A percentile compares a stretch with the other conserved stretches of the same genome.
Conservation (phyloP, 805 yeast genomes). For the Yamadazyma sp. region DNA sequence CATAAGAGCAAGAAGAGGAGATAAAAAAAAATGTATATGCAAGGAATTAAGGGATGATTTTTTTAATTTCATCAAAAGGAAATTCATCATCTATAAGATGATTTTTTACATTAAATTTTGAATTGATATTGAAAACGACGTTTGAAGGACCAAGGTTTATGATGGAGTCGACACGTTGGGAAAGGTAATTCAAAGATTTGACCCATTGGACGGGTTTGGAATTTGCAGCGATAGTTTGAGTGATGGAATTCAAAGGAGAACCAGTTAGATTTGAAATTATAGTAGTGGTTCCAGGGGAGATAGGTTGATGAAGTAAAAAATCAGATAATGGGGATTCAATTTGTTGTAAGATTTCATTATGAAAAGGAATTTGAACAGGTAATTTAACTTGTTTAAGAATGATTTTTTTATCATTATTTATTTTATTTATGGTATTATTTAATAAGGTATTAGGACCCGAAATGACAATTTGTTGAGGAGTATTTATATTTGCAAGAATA, state of each 20-base stretch:
- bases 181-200: conserved; percentile 22
- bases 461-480: conserved; percentile 39
- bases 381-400: conserved; percentile 27
- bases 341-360: conserved; percentile 35
- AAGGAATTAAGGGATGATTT: too few relatives aligned
- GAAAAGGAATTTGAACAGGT: conserved; percentile 53
- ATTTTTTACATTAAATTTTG: conserved; percentile 6
- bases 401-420: conserved; percentile 14
- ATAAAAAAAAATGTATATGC: too few relatives aligned
- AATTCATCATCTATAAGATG: conserved; percentile 5
- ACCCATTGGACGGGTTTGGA: conserved; percentile 46
- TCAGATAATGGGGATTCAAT: conserved; percentile 32
- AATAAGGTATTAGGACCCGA: conserved; percentile 38
- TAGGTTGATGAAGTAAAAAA: background rate
- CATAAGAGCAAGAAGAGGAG: too few relatives aligned
- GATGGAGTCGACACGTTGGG: conserved; percentile 16
- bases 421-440: conserved; percentile 17
- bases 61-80: too few relatives aligned
- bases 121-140: conserved; percentile 26
- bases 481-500: conserved; percentile 47
- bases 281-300: conserved; percentile 18
- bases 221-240: conserved; percentile 36
- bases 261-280: conserved; percentile 39
- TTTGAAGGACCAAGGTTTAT: conserved; percentile 40
- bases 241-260: conserved; percentile 18